Conservation (phyloP, 1,284 basidiomycete genomes). For the Apiotrichum akiyoshidainum region DNA sequence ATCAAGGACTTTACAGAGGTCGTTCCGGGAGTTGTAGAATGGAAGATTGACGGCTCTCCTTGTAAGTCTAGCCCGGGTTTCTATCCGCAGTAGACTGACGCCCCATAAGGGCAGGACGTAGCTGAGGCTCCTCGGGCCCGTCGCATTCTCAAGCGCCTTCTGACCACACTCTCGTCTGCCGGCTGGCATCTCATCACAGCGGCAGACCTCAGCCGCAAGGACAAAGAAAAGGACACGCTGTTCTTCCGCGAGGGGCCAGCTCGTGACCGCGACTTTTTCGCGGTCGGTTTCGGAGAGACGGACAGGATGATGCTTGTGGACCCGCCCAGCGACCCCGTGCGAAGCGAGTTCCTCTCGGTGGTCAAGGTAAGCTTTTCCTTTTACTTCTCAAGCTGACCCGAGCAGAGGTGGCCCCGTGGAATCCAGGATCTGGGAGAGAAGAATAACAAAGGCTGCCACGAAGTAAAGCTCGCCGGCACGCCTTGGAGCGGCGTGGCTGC, state of each 20-base stretch:
- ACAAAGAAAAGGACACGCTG: conserved; percentile 40
- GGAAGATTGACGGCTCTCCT: not conserved
- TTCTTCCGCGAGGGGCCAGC: conserved; percentile 35
- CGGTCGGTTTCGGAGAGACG: conserved; percentile 36
- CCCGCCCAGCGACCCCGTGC: conserved; percentile 29
- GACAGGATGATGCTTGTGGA: conserved; percentile 46
- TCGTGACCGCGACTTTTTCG: conserved; percentile 34
- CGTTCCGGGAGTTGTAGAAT: not conserved
- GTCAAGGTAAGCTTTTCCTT: conserved; percentile 25
- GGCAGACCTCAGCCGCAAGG: conserved; percentile 36
- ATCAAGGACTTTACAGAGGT: not conserved
- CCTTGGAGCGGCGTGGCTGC: conserved; percentile 38
- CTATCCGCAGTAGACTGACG: not conserved
- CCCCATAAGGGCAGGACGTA: not conserved
- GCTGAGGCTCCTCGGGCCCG: conserved; percentile 14
- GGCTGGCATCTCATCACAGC: conserved; percentile 41
- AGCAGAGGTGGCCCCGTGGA: conserved; percentile 33
- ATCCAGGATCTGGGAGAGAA: conserved; percentile 37
- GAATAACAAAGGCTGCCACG: conserved; percentile 26
- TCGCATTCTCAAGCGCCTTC: conserved; percentile 36
- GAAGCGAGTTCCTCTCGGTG: conserved; percentile 31
- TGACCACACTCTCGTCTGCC: conserved; percentile 22
- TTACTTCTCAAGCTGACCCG: not conserved
- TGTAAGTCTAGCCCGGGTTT: not conserved
- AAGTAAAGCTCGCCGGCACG: conserved; percentile 39